phyloP scores from a whole-genome alignment of 1,284 basidiomycete species.

The Ustilago lituana region DNA sequence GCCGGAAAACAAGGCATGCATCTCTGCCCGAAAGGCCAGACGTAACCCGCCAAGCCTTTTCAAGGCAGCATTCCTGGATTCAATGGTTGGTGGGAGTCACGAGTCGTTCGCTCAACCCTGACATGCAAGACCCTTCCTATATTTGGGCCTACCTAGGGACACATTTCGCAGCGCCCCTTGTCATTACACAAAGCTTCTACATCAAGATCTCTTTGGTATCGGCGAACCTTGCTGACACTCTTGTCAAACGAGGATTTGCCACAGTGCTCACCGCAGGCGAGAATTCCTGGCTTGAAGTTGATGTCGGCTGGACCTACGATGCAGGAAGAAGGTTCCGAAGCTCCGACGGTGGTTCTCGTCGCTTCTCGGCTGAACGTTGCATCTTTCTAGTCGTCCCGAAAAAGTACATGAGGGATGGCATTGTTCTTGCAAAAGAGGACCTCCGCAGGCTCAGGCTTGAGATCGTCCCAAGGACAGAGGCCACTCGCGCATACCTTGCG shows the following conservation, averaged over 20 bases:
- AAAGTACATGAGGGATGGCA: not conserved
- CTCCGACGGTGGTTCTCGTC: not conserved
- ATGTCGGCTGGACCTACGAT: not conserved
- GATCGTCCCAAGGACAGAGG: not conserved
- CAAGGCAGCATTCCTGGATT: not conserved
- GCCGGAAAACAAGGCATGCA: no score
- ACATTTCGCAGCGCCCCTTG: not conserved
- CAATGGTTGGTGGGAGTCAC: not conserved
- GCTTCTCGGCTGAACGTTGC: not conserved
- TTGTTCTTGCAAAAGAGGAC: not conserved
- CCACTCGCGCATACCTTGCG: not conserved
- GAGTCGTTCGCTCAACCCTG: no score
- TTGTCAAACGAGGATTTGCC: not conserved
- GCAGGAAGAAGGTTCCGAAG: no score
- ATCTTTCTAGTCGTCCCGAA: conserved; percentile 12
- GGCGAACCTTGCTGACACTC: not conserved
- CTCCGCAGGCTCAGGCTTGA: not conserved
- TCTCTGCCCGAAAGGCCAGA: no score
- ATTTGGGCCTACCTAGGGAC: not conserved
- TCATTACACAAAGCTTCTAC: not conserved
- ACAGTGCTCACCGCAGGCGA: no score
- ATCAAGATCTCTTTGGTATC: conserved; percentile 5
- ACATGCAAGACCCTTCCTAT: not conserved
- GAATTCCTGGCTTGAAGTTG: conserved; percentile 2
- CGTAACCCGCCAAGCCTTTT: no score